A percentile compares a stretch with the other conserved stretches of the same genome.
phyloP scores from a whole-genome alignment of 192 early-diverging fungal genomes.

The Rhizoclosmatium globosum region DNA sequence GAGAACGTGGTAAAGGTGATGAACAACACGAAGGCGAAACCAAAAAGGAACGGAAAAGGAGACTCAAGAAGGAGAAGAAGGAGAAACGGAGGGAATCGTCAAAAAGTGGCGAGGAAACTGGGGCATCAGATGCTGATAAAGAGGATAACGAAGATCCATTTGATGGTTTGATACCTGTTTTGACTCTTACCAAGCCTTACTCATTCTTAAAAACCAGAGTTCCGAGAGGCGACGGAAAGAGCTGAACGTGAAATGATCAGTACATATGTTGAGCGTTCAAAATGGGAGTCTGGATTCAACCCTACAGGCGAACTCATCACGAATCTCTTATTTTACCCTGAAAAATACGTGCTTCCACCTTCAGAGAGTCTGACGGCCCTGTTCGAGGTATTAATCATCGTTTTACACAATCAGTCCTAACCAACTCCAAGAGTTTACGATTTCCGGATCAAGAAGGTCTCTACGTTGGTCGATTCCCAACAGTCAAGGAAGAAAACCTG shows the following conservation, averaged over 20 bases:
- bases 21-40: not conserved
- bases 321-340: slow-evolving; percentile 32
- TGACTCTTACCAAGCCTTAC: not conserved
- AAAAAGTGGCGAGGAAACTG: not conserved
- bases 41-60: slow-evolving; percentile 14
- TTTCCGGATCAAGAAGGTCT: slow-evolving; percentile 40
- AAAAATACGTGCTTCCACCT: slow-evolving; percentile 31
- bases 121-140: slow-evolving; percentile 33
- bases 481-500: slow-evolving; percentile 29
- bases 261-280: slow-evolving; percentile 32
- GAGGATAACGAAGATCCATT: slow-evolving; percentile 29
- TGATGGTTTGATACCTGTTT: not conserved
- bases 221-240: slow-evolving; percentile 22
- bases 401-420: too few species aligned
- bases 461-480: slow-evolving; percentile 36
- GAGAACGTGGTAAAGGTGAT: not conserved
- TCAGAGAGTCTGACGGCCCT: slow-evolving; percentile 21
- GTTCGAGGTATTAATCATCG: slow-evolving; percentile 16
- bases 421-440: slow-evolving; percentile 16
- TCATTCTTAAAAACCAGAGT: slow-evolving; percentile 18
- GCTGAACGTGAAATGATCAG: slow-evolving; percentile 30
- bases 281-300: slow-evolving; percentile 26
- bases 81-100: not conserved
- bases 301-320: not conserved
- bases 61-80: not conserved